Evolutionary conservation across 2,329 filamentous ascomycete species (phyloP), one percentile per base, ranked within the genome.

Genomic region (Emergomyces pasteurianus): DNA sequence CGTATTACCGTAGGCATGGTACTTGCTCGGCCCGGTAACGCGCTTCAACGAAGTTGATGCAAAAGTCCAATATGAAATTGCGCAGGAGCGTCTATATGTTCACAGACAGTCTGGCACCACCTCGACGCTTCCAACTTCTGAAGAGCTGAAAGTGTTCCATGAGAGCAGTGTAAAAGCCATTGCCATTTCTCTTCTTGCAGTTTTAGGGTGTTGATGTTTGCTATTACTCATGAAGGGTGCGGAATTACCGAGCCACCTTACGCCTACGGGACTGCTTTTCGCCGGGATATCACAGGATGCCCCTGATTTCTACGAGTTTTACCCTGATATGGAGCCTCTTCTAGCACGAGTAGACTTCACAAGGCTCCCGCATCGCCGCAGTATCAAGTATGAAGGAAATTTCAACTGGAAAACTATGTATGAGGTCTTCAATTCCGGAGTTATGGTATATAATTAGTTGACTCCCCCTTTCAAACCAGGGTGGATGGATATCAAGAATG

Each of bases 331-430:
- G 0, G 78, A 82, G 63, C 72, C 74, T 1, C 63, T 82, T 2
- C 73, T 82, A 0, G 72, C 72, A 2, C 75, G 70, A 49, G 79
- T 83, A 2, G 79, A 83, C 61, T 84, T 83, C 66, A 81, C 80
- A 3, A 74, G 78, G 60, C 72, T 82, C 1, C 80, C 80, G 0
- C 74, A 82, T 64, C 75, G 80, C 2, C 75, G 77, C 26, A 80
- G 78, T 50, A 80, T 83, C 63, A 77, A 75, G n/a, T 84, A 83
- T 60, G 75, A 79, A 58, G 81, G 81, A 2, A 74, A 75, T 0
- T 83, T 83, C 72, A 84, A 84, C 67, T 83, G 81, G 81, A 83
- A 83, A 67, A 82, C 81, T 0, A 83, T 83, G 80, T 78, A 69
- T 61, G 65, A 26, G 26, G 28, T 52, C 28, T 3, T 18, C 18